phyloP scores from a whole-genome alignment of 2,329 filamentous ascomycete species.

The Penicillium sp. region DNA sequence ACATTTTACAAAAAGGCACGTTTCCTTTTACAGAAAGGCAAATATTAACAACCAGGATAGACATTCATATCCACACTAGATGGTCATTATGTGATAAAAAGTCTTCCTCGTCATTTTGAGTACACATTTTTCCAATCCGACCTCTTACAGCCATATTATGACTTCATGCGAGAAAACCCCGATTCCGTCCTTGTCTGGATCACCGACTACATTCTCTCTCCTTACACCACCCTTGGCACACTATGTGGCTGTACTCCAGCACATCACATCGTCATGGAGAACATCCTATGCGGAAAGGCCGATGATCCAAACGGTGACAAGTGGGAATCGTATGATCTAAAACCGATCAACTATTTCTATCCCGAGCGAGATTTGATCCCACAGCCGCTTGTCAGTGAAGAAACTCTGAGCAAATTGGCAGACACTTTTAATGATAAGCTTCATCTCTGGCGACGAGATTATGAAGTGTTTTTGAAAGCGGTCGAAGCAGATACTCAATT shows the following conservation, averaged over 20 bases:
- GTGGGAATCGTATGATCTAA: conserved; percentile 77
- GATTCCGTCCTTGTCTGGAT: conserved; percentile 71
- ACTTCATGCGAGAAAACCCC: conserved; percentile 65
- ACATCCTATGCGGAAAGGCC: conserved; percentile 66
- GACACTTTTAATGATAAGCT: conserved; percentile 72
- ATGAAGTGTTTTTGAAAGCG: conserved; percentile 58
- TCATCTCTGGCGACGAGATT: conserved; percentile 58
- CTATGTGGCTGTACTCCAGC: conserved; percentile 65
- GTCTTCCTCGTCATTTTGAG: conserved; percentile 70
- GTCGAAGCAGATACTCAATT: conserved; percentile 67
- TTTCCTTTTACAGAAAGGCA: no score
- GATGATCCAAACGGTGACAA: conserved; percentile 47
- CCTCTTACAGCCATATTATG: conserved; percentile 66
- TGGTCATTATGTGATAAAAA: conserved; percentile 72
- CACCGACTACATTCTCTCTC: conserved; percentile 68
- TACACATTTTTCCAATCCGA: conserved; percentile 71
- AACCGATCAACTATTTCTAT: conserved; percentile 75
- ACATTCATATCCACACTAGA: conserved; percentile 73
- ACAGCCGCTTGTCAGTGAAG: conserved; percentile 65
- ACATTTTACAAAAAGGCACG: no score
- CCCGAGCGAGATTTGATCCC: conserved; percentile 73
- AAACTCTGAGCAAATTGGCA: conserved; percentile 67
- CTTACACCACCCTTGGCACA: conserved; percentile 62
- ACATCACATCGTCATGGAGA: conserved; percentile 80
- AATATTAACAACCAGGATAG: conserved; percentile 30